Conservation (phyloP, 306 rosid species). For the Sicyos edulis region DNA sequence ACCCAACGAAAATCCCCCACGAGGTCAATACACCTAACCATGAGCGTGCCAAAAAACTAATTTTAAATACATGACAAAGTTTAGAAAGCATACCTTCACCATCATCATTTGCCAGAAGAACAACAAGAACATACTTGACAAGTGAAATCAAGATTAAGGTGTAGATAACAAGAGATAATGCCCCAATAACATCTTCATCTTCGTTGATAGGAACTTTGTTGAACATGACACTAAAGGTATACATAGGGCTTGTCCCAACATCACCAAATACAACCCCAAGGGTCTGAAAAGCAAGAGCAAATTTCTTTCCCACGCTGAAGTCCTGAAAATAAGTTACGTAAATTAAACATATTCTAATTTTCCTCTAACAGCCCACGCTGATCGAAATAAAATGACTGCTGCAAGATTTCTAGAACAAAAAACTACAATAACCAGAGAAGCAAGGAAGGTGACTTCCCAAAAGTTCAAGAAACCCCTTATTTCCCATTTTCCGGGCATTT, state of each 20-base stretch:
- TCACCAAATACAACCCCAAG: slow-evolving; percentile 99
- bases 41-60: background rate
- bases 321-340: slow-evolving; percentile 49
- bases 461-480: background rate
- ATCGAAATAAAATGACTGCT: background rate
- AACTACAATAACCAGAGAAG: background rate
- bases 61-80: slow-evolving; percentile 1
- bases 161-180: slow-evolving; percentile 80
- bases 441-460: background rate
- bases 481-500: background rate
- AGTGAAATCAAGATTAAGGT: slow-evolving; percentile 86
- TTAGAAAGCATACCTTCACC: slow-evolving; percentile 71
- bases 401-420: background rate
- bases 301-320: slow-evolving; percentile 53
- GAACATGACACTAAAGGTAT: slow-evolving; percentile 91
- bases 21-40: background rate
- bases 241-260: slow-evolving; percentile 97
- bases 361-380: background rate
- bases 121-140: slow-evolving; percentile 85
- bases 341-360: slow-evolving; percentile 17
- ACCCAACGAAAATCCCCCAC: too few relatives aligned
- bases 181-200: slow-evolving; percentile 86
- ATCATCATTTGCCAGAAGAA: slow-evolving; percentile 92
- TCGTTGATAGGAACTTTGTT: slow-evolving; percentile 81
- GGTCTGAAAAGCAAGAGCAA: slow-evolving; percentile 74